These are phyloP conservation scores for Fagopyrum esculentum DNA, from an alignment of 148 eudicot species.

Conservation along the genomic window DNA sequence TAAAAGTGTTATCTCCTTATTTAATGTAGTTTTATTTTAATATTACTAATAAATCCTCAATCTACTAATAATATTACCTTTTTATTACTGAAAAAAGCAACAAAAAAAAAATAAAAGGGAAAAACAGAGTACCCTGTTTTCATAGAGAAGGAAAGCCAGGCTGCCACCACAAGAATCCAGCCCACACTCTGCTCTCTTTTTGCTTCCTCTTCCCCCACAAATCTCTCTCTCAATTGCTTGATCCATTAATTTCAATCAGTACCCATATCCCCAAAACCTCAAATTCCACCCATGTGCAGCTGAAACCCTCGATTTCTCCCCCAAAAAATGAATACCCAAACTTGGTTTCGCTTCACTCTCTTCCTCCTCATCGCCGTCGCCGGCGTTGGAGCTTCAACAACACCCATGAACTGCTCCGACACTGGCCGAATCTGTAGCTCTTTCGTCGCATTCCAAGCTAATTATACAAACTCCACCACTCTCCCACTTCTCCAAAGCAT, in stretches of 20 bases:
- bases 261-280: slow-evolving; percentile 4
- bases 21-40: not conserved
- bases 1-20: not conserved
- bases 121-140: not conserved
- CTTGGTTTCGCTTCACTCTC: not conserved
- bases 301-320: not conserved
- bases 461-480: slow-evolving; percentile 31
- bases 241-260: not conserved
- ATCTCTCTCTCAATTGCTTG: slow-evolving; percentile 7
- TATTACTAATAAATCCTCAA: not conserved
- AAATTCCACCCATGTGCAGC: not conserved
- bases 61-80: not conserved
- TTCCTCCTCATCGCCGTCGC: not conserved
- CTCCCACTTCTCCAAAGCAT: slow-evolving; percentile 60
- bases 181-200: slow-evolving; percentile 8
- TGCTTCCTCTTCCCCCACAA: slow-evolving; percentile 13
- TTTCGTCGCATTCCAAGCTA: slow-evolving; percentile 60
- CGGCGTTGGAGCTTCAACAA: slow-evolving; percentile 15
- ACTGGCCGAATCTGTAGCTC: slow-evolving; percentile 64
- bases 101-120: not conserved
- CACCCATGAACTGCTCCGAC: slow-evolving; percentile 73
- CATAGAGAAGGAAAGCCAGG: slow-evolving; percentile 1
- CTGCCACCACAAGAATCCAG: slow-evolving; percentile 13
- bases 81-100: not conserved
- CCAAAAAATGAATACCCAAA: not conserved